These are phyloP conservation scores for Chaetomiaceae sp. DNA, from an alignment of 2,329 filamentous ascomycete species.

Conservation along the genomic window DNA sequence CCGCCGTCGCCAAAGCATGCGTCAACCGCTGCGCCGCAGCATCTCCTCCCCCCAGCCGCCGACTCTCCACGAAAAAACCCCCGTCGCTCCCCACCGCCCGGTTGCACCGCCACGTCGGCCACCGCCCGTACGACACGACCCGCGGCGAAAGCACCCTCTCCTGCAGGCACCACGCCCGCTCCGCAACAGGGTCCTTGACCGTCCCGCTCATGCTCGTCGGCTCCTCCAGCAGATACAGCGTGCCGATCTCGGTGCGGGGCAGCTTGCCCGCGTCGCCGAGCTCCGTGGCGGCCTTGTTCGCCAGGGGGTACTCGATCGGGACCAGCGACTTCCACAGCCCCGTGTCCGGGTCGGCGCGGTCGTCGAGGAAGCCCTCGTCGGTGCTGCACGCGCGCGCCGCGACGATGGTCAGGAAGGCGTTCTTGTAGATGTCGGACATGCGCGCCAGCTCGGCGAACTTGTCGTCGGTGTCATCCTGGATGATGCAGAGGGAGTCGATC, in stretches of 20 bases:
- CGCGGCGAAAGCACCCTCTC: constrained; percentile 11
- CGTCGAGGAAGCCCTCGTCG: constrained; percentile 5
- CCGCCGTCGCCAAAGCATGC: neutral
- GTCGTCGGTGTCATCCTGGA: constrained; percentile 16
- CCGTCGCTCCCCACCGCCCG: constrained; percentile 6
- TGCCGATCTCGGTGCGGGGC: neutral
- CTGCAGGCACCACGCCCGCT: constrained; percentile 14
- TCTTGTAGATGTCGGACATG: constrained; percentile 17
- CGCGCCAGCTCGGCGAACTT: constrained; percentile 6
- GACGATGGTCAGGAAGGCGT: constrained; percentile 7
- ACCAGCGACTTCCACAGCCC: constrained; percentile 7
- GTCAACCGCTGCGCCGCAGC: neutral
- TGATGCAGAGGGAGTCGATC: constrained; percentile 22
- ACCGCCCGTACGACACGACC: constrained; percentile 6
- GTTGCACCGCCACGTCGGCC: constrained; percentile 11
- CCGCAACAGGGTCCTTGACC: neutral
- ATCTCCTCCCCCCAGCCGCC: neutral
- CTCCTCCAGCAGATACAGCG: constrained; percentile 4
- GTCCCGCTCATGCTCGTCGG: neutral
- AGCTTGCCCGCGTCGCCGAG: no score
- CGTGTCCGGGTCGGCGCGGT: neutral
- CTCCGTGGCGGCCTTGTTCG: neutral
- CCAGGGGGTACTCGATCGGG: neutral
- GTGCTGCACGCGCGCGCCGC: constrained; percentile 1
- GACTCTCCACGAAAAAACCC: neutral